These are phyloP conservation scores for Chrysoporthe puriensis DNA, from an alignment of 2,329 filamentous ascomycete species.

Conservation along the genomic window DNA sequence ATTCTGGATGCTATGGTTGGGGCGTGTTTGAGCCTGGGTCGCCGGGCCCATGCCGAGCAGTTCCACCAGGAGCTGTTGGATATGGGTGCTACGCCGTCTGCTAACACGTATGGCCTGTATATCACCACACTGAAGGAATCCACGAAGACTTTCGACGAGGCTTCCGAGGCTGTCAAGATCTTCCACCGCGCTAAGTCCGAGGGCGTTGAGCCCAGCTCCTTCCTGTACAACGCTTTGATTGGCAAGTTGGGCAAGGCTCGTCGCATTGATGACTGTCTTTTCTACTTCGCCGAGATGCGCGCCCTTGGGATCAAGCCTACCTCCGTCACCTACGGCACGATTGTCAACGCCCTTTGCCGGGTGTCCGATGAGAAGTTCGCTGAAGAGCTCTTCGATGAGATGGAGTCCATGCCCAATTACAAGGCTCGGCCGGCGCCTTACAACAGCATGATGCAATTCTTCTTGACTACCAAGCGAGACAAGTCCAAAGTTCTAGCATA, in stretches of 20 bases:
- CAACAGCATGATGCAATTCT: constrained; percentile 99
- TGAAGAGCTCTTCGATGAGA: constrained; percentile 97
- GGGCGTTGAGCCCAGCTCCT: constrained; percentile 93
- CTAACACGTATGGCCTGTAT: constrained; percentile 97
- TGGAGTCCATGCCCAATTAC: constrained; percentile 99
- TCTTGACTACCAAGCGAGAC: constrained; percentile 95
- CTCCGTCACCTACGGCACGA: constrained; percentile 96
- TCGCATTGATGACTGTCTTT: constrained; percentile 95
- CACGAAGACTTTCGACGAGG: constrained; percentile 96
- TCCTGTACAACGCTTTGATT: constrained; percentile 97
- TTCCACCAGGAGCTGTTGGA: constrained; percentile 91
- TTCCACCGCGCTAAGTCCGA: constrained; percentile 93
- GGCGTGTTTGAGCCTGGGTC: constrained; percentile 81
- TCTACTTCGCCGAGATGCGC: constrained; percentile 98
- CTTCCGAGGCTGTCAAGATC: constrained; percentile 94
- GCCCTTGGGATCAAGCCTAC: constrained; percentile 90
- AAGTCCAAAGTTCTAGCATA: constrained; percentile 91
- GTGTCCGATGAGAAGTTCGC: constrained; percentile 98
- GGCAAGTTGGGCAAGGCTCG: constrained; percentile 98
- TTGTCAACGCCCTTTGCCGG: constrained; percentile 95
- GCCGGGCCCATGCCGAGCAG: constrained; percentile 78
- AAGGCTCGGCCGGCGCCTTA: constrained; percentile 96
- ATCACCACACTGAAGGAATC: constrained; percentile 99
- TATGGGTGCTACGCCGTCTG: constrained; percentile 89
- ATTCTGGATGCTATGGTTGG: constrained; percentile 97